Conservation (phyloP, 2,329 filamentous ascomycete species). For the Neofusicoccum cordaticola region DNA sequence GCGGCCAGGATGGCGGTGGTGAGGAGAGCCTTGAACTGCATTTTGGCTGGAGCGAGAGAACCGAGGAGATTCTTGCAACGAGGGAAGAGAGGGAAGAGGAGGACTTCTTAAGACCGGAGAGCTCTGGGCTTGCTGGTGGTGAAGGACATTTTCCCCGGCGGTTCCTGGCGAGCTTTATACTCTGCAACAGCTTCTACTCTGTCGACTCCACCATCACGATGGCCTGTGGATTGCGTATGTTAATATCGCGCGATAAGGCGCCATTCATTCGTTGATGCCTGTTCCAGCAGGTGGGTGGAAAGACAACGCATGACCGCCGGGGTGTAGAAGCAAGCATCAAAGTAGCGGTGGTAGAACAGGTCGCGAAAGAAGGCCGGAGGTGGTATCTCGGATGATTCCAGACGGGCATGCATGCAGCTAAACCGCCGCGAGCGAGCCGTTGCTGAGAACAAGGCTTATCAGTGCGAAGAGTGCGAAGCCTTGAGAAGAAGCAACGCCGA, state of each 20-base stretch:
- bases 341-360: too few relatives aligned
- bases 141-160: neutral
- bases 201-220: neutral
- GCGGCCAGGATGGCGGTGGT: constrained; percentile 37
- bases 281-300: neutral
- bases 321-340: too few relatives aligned
- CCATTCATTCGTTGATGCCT: neutral
- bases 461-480: neutral
- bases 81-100: neutral
- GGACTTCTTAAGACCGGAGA: neutral
- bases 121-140: neutral
- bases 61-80: too few relatives aligned
- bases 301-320: neutral
- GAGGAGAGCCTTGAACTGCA: too few relatives aligned
- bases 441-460: neutral
- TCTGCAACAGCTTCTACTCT: neutral
- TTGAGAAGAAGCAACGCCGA: neutral
- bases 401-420: neutral
- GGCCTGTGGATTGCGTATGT: neutral
- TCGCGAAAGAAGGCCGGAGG: too few relatives aligned
- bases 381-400: neutral
- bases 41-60: too few relatives aligned
- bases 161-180: neutral
- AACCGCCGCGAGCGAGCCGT: neutral
- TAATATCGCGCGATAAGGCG: constrained; percentile 3